Percentiles rank a stretch among this genome's conserved stretches.
These are phyloP conservation scores for Ceratocystis destructans DNA, from an alignment of 2,329 filamentous ascomycete species.

Conservation along the genomic window DNA sequence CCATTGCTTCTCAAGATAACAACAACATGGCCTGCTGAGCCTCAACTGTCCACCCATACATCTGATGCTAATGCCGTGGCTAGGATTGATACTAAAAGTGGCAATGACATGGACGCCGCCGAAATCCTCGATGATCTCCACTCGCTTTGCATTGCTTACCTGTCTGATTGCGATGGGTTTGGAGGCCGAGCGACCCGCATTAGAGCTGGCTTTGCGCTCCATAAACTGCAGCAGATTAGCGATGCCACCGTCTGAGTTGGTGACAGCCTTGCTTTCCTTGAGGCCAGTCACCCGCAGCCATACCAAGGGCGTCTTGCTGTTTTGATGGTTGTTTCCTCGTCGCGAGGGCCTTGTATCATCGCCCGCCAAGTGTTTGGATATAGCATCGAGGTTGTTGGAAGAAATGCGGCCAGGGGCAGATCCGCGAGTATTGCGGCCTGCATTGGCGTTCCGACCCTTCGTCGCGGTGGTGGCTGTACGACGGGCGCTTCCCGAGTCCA, in stretches of 20 bases:
- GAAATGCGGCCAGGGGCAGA: conserved; percentile 18
- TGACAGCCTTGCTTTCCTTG: conserved; percentile 53
- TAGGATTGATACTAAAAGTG: too few species aligned
- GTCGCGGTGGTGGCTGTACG: conserved; percentile 23
- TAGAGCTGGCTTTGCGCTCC: conserved; percentile 52
- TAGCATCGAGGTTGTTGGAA: conserved; percentile 31
- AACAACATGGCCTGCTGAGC: not conserved
- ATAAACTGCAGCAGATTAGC: conserved; percentile 52
- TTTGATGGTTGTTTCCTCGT: not conserved
- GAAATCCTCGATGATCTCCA: conserved; percentile 22
- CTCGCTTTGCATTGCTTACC: conserved; percentile 46
- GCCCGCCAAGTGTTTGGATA: conserved; percentile 32
- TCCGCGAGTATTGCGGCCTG: conserved; percentile 22
- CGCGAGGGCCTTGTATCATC: conserved; percentile 25
- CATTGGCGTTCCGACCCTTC: conserved; percentile 22
- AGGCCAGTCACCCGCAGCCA: conserved; percentile 46
- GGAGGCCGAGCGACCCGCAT: conserved; percentile 32
- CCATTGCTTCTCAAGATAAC: conserved; percentile 9
- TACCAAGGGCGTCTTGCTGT: conserved; percentile 20
- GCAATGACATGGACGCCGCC: conserved; percentile 22
- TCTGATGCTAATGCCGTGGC: too few species aligned
- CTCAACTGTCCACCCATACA: not conserved
- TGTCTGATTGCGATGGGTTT: conserved; percentile 55
- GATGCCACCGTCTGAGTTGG: conserved; percentile 52
- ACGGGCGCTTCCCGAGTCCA: conserved; percentile 33